Evolutionary conservation across 192 early-diverging fungal species (phyloP).

Genomic region (Phlyctochytrium planicorne): DNA sequence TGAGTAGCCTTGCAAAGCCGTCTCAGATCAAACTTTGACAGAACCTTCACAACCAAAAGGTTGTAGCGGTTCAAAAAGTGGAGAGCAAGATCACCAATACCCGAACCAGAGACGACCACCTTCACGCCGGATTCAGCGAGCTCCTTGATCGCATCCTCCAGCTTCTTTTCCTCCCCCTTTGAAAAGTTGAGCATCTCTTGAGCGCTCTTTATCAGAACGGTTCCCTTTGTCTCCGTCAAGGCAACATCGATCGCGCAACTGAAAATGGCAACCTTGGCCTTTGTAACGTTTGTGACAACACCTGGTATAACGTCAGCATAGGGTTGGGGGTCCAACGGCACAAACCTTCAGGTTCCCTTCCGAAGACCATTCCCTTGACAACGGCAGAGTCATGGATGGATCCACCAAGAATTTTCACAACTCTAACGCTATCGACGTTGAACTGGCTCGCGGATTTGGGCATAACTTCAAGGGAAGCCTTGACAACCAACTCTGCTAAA

Average conservation of each 20-base stretch:
- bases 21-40: constrained; percentile 96
- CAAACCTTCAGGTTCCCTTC: constrained; percentile 81
- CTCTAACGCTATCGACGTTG: constrained; percentile 93
- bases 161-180: constrained; percentile 90
- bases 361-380: constrained; percentile 96
- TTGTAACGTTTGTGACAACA: constrained; percentile 61
- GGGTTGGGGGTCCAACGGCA: too few relatives aligned
- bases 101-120: constrained; percentile 86
- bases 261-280: constrained; percentile 94
- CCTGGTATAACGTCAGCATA: too few relatives aligned
- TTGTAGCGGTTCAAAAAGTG: constrained; percentile 93
- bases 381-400: constrained; percentile 85
- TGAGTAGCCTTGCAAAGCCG: constrained; percentile 90
- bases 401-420: constrained; percentile 97
- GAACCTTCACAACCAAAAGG: constrained; percentile 85
- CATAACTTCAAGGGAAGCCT: constrained; percentile 86
- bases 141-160: constrained; percentile 84
- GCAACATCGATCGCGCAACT: constrained; percentile 89
- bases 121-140: constrained; percentile 88
- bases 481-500: constrained; percentile 74
- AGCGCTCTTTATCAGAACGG: constrained; percentile 95
- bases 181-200: constrained; percentile 95
- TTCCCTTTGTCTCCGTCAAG: constrained; percentile 98
- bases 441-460: constrained; percentile 84
- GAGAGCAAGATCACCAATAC: constrained; percentile 89